Evolutionary conservation across 2,329 filamentous ascomycete genomes (phyloP), one percentile per base, ranked within the genome.

Genomic region (Lasiodiplodia gonubiensis): DNA sequence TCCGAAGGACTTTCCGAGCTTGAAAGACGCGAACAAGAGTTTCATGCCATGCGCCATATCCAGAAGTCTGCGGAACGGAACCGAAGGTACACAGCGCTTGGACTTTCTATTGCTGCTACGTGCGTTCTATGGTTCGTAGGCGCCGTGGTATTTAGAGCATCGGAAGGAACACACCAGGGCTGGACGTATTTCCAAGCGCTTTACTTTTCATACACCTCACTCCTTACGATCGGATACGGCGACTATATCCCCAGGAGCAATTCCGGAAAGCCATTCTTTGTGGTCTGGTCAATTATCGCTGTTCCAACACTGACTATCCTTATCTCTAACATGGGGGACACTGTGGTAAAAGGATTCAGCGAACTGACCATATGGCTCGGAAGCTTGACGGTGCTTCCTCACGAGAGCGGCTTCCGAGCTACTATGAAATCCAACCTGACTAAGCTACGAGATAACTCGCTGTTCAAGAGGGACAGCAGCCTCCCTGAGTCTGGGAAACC

Each of bases 181-280:
- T 86, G 84, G 83, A 81, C 78, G 3, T 86, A 86, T 72, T 86
- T 86, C 68, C 73, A 81, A 5, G 76, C 81, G 0, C 72, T 87
- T 0, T 87, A 87, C 72, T 87, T 86, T 71, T 77, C 83, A 5
- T 87, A 85, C 70, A 82, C 80, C 0, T 81, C 80, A 4, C 80
- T 87, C 12, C 72, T 86, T 30, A 87, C 85, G 0, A 85, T 87
- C 53, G 85, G 85, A 2, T 87, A 87, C 69, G 85, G 85, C 33
- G 84, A 86, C 69, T 76, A 80, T 25, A 75, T 76, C 1, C 82
- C 81, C 0, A 74, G 76, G 16, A 82, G 80, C 61, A 86, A 86
- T 69, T 79, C 82, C 14, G 84, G 83, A 10, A 85, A 83, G 70
- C 79, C 84, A 1, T 86, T 87, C 70, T 87, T 86, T 71, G 83